Evolutionary conservation across 768 basidiomycete species (phyloP), one percentile per base, ranked within the genome.

Genomic region (Tephrocybe sp.): DNA sequence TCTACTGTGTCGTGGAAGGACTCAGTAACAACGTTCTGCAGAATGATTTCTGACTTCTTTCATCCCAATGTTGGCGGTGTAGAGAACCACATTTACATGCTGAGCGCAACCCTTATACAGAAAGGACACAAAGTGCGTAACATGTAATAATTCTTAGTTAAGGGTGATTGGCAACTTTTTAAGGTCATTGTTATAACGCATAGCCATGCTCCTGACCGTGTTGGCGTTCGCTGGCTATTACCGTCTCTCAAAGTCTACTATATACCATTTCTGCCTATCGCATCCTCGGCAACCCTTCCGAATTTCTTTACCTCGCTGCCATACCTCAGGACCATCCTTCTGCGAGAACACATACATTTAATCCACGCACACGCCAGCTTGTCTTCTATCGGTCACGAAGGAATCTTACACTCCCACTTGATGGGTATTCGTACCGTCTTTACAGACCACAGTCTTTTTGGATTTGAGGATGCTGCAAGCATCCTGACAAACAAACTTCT

Each of bases 41-140:
- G 94, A 39, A 93, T 98, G 91, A 84, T 98, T 51, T 90, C 86
- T 36, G 97, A 99, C 72, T 99, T 98, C 75, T 99, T 98, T 72
- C 85, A 91, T 63, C 97, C 97, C 0, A 78, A 82, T 51, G 87
- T 95, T 2, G 97, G 97, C 3, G 97, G 97, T 7, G 96, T 99
- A 26, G 97, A 98, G 71, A 95, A 85, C 53, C 93, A 97, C 67
- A 95, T 98, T 32, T 98, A 92, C 70, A 90, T 90, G 82, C 79
- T 99, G 41, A 86, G 87, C 51, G 85, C 88, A 17, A 86, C 88
- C 42, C 83, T 98, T 36, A 82, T 94, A 48, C 75, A 77, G 36
- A 80, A 80, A 34, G 93, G 94, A 3, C 95, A 99, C 69, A 93
- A 90, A 69, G 93, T 88, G 63, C 17, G 73, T 50, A 41, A 20